These are phyloP conservation scores for Salix dunnii DNA, from an alignment of 345 rosid species.

Conservation along the genomic window DNA sequence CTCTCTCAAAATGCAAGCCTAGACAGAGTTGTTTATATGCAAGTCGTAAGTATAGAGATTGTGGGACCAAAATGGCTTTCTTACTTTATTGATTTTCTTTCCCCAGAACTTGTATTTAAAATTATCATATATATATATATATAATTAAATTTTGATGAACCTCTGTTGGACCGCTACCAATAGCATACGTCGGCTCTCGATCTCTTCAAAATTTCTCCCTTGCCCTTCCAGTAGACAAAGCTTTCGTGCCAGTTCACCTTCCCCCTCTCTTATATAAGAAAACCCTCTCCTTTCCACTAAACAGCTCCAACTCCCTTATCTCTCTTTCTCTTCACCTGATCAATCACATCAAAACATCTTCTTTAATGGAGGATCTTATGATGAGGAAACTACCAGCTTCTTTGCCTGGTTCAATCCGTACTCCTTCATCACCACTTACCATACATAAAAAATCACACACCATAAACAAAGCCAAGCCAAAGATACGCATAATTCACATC, in stretches of 20 bases:
- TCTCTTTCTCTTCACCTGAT: slow-evolving; percentile 12
- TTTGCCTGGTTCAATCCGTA: slow-evolving; percentile 5
- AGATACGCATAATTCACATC: slow-evolving; percentile 78
- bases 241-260: neutral
- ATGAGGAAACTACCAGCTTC: slow-evolving; percentile 23
- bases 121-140: too few species aligned
- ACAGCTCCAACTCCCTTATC: slow-evolving; percentile 28
- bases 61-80: slow-evolving; percentile 11
- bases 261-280: slow-evolving; percentile 22
- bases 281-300: slow-evolving; percentile 9
- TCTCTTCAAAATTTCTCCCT: neutral
- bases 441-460: slow-evolving; percentile 46
- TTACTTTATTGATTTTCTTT: slow-evolving; percentile 11
- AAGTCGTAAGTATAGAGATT: neutral
- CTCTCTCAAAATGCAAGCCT: neutral
- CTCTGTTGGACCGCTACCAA: too few species aligned
- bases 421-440: slow-evolving; percentile 33
- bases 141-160: too few species aligned
- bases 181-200: too few species aligned
- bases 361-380: slow-evolving; percentile 43
- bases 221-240: slow-evolving; percentile 1
- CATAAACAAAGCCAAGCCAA: slow-evolving; percentile 62
- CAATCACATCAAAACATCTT: neutral
- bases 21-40: neutral
- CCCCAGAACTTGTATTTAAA: too few species aligned